phyloP scores from a whole-genome alignment of 257 asterid genomes.

The Solanum sitiens region DNA sequence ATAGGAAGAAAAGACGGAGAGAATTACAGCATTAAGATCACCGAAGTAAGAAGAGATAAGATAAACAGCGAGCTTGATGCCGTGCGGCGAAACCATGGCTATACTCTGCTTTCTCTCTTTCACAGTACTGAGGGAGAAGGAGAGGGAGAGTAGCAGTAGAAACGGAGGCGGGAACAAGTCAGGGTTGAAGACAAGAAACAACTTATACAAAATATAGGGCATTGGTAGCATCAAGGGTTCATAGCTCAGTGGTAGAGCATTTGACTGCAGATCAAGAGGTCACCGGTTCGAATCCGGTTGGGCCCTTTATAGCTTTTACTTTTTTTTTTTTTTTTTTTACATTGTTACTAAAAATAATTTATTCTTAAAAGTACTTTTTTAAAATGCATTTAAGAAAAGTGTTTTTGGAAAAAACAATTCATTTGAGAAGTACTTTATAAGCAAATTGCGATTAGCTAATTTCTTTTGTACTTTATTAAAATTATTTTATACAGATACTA shows the following conservation, averaged over 20 bases:
- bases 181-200: not conserved
- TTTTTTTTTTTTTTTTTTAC: no score
- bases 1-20: not conserved
- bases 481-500: no score
- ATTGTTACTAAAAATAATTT: no score
- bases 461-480: no score
- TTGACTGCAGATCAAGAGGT: constrained; percentile 50
- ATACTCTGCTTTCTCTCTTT: not conserved
- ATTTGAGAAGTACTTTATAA: no score
- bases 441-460: no score
- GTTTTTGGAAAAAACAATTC: no score
- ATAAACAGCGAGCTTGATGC: constrained; percentile 54
- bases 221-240: constrained; percentile 16
- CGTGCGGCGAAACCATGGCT: constrained; percentile 53
- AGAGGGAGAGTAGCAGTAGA: not conserved
- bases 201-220: constrained; percentile 9
- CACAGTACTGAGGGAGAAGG: not conserved
- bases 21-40: constrained; percentile 50
- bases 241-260: constrained; percentile 97
- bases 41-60: constrained; percentile 58
- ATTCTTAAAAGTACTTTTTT: no score
- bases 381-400: no score
- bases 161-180: not conserved
- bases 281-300: constrained; percentile 35
- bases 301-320: constrained; percentile 6